A percentile compares a stretch with the other conserved stretches of the same genome.
Conservation (phyloP, 768 basidiomycete genomes). For the Nevesoporus exiguus region DNA sequence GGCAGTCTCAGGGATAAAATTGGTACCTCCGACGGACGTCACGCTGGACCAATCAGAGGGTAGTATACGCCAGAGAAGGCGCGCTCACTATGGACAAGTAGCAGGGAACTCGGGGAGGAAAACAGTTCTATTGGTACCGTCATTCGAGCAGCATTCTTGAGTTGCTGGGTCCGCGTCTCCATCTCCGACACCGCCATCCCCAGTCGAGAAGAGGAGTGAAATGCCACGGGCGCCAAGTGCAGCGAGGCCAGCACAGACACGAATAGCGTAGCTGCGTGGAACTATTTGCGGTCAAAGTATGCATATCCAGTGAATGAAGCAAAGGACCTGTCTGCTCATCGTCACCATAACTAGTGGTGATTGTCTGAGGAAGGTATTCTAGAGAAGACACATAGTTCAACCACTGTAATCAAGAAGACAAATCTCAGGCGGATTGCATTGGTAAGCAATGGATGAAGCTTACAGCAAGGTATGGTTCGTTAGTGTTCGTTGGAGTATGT, state of each 20-base stretch:
- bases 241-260: conserved; percentile 60
- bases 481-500: conserved; percentile 37
- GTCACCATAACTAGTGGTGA: conserved; percentile 73
- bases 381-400: conserved; percentile 53
- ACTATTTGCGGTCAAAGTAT: conserved; percentile 35
- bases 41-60: conserved; percentile 40
- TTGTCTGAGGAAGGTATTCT: conserved; percentile 49
- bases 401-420: conserved; percentile 42
- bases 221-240: conserved; percentile 66
- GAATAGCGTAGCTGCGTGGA: conserved; percentile 52
- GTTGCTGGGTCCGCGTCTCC: conserved; percentile 49
- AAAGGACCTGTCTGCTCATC: conserved; percentile 63
- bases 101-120: conserved; percentile 66
- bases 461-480: conserved; percentile 49
- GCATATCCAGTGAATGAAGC: background rate
- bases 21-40: conserved; percentile 69
- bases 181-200: conserved; percentile 70
- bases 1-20: conserved; percentile 54
- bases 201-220: conserved; percentile 61
- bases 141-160: conserved; percentile 55
- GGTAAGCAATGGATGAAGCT: conserved; percentile 11
- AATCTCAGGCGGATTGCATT: background rate
- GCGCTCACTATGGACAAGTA: conserved; percentile 50
- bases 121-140: conserved; percentile 47
- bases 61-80: no score